Conservation (phyloP, 2,329 filamentous ascomycete genomes). For the Claviceps quebecensis region DNA sequence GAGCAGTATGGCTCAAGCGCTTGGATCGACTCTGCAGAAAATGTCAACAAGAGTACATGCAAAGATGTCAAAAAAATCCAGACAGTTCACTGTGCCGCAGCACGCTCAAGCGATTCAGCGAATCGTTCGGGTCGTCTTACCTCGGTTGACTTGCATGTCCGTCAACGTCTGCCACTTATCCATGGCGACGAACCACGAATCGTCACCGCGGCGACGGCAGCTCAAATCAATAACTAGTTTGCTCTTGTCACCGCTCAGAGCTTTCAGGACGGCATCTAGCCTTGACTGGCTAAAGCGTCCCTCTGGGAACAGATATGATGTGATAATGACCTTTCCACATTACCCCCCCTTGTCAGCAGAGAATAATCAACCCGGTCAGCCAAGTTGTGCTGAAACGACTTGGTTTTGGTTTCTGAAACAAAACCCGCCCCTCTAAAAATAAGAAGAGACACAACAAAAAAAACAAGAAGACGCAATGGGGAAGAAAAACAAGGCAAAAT, state of each 20-base stretch:
- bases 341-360: neutral
- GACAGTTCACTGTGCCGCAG: neutral
- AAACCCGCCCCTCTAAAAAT: neutral
- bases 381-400: neutral
- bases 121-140: conserved; percentile 29
- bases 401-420: neutral
- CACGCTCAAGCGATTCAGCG: neutral
- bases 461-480: neutral
- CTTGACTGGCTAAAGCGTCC: conserved; percentile 67
- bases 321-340: conserved; percentile 71
- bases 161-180: conserved; percentile 98
- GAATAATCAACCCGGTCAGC: neutral
- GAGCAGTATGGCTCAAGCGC: conserved; percentile 81
- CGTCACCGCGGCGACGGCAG: conserved; percentile 58
- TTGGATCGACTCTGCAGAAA: conserved; percentile 57
- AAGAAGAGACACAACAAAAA: neutral
- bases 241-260: conserved; percentile 57
- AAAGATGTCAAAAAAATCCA: neutral
- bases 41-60: neutral
- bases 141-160: conserved; percentile 83
- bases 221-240: conserved; percentile 93
- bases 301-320: conserved; percentile 81
- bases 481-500: neutral
- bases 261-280: conserved; percentile 58
- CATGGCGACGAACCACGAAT: conserved; percentile 93